Evolutionary conservation across 106 monocot species (phyloP).

Genomic region (Dioscorea zingiberensis): DNA sequence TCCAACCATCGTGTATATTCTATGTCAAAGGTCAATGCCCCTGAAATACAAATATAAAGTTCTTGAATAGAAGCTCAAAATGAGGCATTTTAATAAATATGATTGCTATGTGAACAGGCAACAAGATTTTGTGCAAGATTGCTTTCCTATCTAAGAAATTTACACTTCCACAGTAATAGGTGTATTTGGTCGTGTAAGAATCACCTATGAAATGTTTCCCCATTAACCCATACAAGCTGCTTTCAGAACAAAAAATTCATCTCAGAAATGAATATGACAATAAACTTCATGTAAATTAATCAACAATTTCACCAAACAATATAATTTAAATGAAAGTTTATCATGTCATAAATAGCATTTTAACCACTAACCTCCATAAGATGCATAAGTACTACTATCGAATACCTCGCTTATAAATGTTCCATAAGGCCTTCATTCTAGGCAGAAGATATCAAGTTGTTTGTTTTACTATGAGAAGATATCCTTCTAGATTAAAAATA

Average conservation of each 20-base stretch:
- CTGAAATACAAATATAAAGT: slow-evolving; percentile 13
- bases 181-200: not conserved
- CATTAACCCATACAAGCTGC: too few relatives aligned
- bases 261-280: too few relatives aligned
- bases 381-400: too few relatives aligned
- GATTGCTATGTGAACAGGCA: not conserved
- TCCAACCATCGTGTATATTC: slow-evolving; percentile 55
- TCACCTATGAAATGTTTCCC: too few relatives aligned
- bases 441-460: not conserved
- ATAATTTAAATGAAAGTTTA: too few relatives aligned
- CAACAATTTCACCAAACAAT: too few relatives aligned
- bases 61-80: not conserved
- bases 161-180: not conserved
- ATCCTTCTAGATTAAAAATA: not conserved
- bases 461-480: not conserved
- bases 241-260: too few relatives aligned
- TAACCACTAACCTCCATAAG: too few relatives aligned
- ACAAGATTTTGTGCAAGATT: not conserved
- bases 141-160: not conserved
- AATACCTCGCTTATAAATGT: not conserved
- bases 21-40: slow-evolving; percentile 45
- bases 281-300: too few relatives aligned
- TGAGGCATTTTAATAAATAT: not conserved
- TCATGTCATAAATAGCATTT: too few relatives aligned
- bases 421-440: not conserved